Base-by-base conservation (phyloP, 225 moss, liverwort and hornwort species). In the Sphagnum tenellum region DNA sequence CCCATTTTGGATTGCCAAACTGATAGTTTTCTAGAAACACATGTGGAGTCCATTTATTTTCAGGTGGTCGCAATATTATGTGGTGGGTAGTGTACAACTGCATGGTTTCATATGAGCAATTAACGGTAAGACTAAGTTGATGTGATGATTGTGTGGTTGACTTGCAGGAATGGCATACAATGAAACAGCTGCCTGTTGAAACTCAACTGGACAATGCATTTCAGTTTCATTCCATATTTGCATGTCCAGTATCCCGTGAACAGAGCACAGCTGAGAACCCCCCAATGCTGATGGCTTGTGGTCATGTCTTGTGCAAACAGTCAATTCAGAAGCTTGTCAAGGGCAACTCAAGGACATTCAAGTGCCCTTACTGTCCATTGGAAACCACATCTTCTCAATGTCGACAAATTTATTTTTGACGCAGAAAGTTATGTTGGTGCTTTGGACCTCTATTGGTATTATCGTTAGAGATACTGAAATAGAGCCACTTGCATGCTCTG, bases 211-310 rank as follows among this genome's bases (percentile, higher is more conserved):
- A 88, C 74, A 92, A 96, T 57, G 81, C 88, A 9, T 92, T 76
- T 66, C 95, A 96, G 75, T 96, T 89, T 55, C 95, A 96, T 77
- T 96, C 95, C 45, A 87, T 96, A 56, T 96, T 96, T 69, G 92
- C 95, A 13, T 96, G 95, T 65, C 95, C 95, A 49, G 95, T 96
- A 12, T 96, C 95, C 45, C 78, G 82, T 71, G 95, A 96, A 61
- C 95, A 89, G 76, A 92, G 92, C 57, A 89, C 88, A 66, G 81
- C 75, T 44, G 92, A 96, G 3, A 96, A 96, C 64, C 95, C 95
- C 63, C 95, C 95, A 4, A 96, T 96, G 95, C 88, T 96, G 57
- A 92, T 96, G 95, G 84, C 89, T 59, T 96, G 95, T 64, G 95
- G 95, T 46, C 95, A 96, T 70, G 95, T 96, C 66, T 77, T 96